Percentiles rank a stretch among this genome's conserved stretches.
Conservation (phyloP, 352 stramenopile genomes). For the Globisporangium uncinulatum region DNA sequence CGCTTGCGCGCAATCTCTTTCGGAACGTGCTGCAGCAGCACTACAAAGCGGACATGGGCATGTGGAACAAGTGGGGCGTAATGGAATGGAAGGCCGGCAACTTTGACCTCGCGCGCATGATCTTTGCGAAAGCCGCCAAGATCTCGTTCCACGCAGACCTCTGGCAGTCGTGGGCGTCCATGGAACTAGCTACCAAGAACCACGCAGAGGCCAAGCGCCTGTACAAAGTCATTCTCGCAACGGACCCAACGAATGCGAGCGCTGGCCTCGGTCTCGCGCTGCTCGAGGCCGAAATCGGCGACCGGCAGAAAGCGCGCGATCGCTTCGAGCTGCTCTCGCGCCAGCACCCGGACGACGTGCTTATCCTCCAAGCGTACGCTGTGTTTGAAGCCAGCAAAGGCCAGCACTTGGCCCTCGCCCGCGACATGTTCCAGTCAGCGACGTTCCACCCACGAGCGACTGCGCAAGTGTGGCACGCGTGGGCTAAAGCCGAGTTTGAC, state of each 20-base stretch:
- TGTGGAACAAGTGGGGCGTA: constrained; percentile 89
- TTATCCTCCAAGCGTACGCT: constrained; percentile 66
- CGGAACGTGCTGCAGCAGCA: constrained; percentile 72
- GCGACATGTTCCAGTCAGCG: constrained; percentile 55
- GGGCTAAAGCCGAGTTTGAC: constrained; percentile 81
- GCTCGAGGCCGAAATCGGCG: constrained; percentile 54
- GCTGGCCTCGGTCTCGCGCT: constrained; percentile 71
- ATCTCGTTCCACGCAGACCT: constrained; percentile 67
- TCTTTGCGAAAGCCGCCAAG: constrained; percentile 74
- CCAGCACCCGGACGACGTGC: constrained; percentile 55
- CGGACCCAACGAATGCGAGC: constrained; percentile 57
- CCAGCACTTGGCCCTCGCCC: constrained; percentile 58
- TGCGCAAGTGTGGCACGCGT: constrained; percentile 82
- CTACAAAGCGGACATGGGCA: constrained; percentile 82
- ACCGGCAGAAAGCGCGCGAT: constrained; percentile 46
- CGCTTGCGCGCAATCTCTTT: constrained; percentile 66
- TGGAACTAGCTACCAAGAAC: constrained; percentile 78
- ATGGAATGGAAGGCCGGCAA: constrained; percentile 89
- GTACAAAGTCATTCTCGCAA: constrained; percentile 79
- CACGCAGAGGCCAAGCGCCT: constrained; percentile 70
- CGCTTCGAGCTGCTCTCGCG: constrained; percentile 48
- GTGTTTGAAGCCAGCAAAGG: constrained; percentile 69
- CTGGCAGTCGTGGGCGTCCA: constrained; percentile 83
- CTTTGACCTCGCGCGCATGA: constrained; percentile 77
- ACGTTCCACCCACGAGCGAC: constrained; percentile 44